Evolutionary conservation across 2,329 filamentous ascomycete species (phyloP).

Genomic region (Xylariaceae sp.): DNA sequence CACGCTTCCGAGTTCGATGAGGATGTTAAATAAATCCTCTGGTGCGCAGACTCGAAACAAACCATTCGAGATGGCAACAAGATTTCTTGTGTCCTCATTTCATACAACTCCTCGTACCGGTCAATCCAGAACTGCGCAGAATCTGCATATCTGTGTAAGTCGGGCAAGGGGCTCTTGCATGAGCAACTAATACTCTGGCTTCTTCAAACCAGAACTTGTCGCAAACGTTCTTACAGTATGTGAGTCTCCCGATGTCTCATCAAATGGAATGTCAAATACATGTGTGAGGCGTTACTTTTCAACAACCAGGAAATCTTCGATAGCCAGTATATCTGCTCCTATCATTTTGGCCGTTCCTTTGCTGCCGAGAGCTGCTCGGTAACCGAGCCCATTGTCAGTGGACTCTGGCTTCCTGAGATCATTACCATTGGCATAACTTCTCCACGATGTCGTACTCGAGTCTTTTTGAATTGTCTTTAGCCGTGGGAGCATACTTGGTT

Average conservation of each 20-base stretch:
- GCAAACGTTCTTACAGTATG: slow-evolving; percentile 7
- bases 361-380: slow-evolving; percentile 8
- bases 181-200: slow-evolving; percentile 1
- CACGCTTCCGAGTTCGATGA: not conserved
- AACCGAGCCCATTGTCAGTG: slow-evolving; percentile 4
- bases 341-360: slow-evolving; percentile 2
- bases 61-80: not conserved
- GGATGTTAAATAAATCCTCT: not conserved
- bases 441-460: slow-evolving; percentile 5
- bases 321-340: slow-evolving; percentile 2
- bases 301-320: slow-evolving; percentile 7
- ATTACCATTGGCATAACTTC: slow-evolving; percentile 5
- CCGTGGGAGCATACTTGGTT: slow-evolving; percentile 5
- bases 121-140: slow-evolving; percentile 7
- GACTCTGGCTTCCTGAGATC: slow-evolving; percentile 7
- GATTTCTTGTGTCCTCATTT: slow-evolving; percentile 7
- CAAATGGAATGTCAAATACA: slow-evolving; percentile 11
- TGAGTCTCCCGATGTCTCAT: slow-evolving; percentile 8
- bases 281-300: slow-evolving; percentile 5
- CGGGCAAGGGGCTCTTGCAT: not conserved
- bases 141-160: not conserved
- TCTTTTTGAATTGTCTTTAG: slow-evolving; percentile 6
- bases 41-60: slow-evolving; percentile 2
- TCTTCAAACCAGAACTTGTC: slow-evolving; percentile 9
- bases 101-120: slow-evolving; percentile 2